phyloP scores from a whole-genome alignment of 257 asterid genomes.

The Solanum lignicaule region DNA sequence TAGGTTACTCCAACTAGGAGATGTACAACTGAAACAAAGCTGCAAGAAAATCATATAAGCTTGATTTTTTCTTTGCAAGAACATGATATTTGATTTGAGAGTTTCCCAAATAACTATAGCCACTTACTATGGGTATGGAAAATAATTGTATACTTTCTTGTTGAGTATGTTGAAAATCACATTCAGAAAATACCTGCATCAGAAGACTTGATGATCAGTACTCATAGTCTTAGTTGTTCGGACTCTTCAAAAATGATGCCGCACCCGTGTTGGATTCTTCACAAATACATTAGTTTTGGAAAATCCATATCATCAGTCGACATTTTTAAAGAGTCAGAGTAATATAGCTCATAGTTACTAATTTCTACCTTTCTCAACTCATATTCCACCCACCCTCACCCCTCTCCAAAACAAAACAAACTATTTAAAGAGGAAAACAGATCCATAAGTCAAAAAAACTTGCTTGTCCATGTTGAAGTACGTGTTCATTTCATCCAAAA shows the following conservation, averaged over 20 bases:
- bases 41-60: slow-evolving; percentile 11
- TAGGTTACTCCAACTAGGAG: slow-evolving; percentile 66
- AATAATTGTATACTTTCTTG: slow-evolving; percentile 96
- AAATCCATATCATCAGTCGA: too few species aligned
- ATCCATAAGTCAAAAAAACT: not conserved
- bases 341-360: too few species aligned
- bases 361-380: too few species aligned
- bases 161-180: slow-evolving; percentile 93
- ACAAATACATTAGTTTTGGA: too few species aligned
- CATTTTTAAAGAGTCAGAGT: too few species aligned
- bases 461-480: not conserved
- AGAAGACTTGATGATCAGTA: not conserved
- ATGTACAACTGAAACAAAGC: slow-evolving; percentile 79
- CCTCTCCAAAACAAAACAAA: not conserved
- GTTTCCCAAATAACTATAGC: not conserved
- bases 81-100: not conserved
- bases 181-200: slow-evolving; percentile 65
- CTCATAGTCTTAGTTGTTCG: too few species aligned
- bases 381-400: too few species aligned
- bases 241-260: too few species aligned
- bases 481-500: not conserved
- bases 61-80: not conserved
- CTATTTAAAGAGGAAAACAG: not conserved
- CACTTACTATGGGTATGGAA: slow-evolving; percentile 90
- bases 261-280: too few species aligned